phyloP scores from a whole-genome alignment of 1,284 basidiomycete genomes.

The Peniophora sp. region DNA sequence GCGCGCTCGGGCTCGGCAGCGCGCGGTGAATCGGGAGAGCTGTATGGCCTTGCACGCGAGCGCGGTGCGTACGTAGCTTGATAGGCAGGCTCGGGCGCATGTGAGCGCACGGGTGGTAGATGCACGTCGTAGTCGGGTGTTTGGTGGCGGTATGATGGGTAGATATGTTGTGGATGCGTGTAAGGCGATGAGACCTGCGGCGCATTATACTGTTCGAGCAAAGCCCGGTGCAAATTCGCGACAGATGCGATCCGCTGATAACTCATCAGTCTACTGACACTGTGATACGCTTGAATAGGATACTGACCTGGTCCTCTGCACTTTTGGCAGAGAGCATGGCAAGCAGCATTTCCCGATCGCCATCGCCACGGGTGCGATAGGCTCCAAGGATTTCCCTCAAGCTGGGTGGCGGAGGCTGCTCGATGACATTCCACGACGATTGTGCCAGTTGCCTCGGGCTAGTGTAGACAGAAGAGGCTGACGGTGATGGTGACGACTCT shows the following conservation, averaged over 20 bases:
- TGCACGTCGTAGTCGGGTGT: slow-evolving; percentile 2
- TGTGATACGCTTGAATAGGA: slow-evolving; percentile 3
- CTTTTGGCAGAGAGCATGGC: slow-evolving; percentile 85
- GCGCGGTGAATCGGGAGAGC: slow-evolving; percentile 1
- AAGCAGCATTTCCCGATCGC: slow-evolving; percentile 83
- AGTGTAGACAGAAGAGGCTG: slow-evolving; percentile 16
- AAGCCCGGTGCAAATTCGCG: slow-evolving; percentile 57
- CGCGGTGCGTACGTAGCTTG: slow-evolving; percentile 3
- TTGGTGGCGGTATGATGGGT: background rate
- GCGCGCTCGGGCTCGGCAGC: background rate
- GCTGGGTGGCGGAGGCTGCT: slow-evolving; percentile 64
- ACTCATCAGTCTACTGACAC: slow-evolving; percentile 4
- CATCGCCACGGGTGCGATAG: slow-evolving; percentile 77
- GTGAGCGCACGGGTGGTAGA: background rate
- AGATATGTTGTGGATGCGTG: slow-evolving; percentile 1
- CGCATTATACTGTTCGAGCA: slow-evolving; percentile 54
- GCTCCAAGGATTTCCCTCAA: slow-evolving; percentile 80
- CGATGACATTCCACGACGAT: too few relatives aligned
- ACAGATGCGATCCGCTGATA: slow-evolving; percentile 60
- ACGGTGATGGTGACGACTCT: slow-evolving; percentile 14
- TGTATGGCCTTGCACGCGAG: slow-evolving; percentile 1
- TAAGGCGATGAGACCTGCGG: slow-evolving; percentile 4
- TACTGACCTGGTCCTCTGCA: slow-evolving; percentile 76
- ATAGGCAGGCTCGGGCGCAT: slow-evolving; percentile 3
- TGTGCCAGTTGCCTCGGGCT: background rate